Base-by-base conservation (phyloP, 768 basidiomycete species). In the Pilatotrama ljubarskyi region DNA sequence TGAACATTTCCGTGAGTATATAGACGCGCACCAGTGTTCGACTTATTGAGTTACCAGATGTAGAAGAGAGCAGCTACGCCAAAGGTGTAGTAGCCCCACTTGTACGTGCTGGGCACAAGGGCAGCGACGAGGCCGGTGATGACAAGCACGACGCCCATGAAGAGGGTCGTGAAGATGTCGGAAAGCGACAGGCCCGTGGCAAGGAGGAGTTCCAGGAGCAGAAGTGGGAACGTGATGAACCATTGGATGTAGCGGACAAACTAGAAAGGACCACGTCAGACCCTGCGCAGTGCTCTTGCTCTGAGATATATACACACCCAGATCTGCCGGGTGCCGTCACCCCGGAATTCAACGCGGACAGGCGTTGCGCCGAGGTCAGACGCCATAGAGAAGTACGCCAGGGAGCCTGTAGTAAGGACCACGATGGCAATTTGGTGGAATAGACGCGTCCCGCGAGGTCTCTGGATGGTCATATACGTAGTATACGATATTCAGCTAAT, bases 371-470 rank as follows among this genome's bases (percentile, higher is more conserved):
- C 84, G 38, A 85, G 74, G 66, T 84, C 76, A 18, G 82, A 83
- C 0, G 83, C 84, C 82, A 84, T 82, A 13, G 77, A 72, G 69
- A 82, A 82, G 72, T 82, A 82, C 1, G 79, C 69, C 42, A 84
- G 69, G 13, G 73, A 64, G 2, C 79, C 73, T 0, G 81, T 82
- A 17, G 76, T 70, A 20, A 84, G 68, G 38, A 84, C 73, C 56
- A 82, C 72, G 35, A 78, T 67, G 46, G 76, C 76, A 43, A 84
- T 70, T 59, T 80, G 79, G 67, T 84, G 82, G 74, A 83, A 79
- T 9, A 79, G 72, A 26, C 82, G 73, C 25, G 74, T 77, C 41
- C 78, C 80, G 5, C 68, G 69, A 11, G 75, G 74, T 1, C 73
- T 63, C 77, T 77, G 42, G 3, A 53, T 15, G 15, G 11, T 14